Conservation (phyloP, 2,329 filamentous ascomycete genomes). For the Ascocoryne sarcoides region DNA sequence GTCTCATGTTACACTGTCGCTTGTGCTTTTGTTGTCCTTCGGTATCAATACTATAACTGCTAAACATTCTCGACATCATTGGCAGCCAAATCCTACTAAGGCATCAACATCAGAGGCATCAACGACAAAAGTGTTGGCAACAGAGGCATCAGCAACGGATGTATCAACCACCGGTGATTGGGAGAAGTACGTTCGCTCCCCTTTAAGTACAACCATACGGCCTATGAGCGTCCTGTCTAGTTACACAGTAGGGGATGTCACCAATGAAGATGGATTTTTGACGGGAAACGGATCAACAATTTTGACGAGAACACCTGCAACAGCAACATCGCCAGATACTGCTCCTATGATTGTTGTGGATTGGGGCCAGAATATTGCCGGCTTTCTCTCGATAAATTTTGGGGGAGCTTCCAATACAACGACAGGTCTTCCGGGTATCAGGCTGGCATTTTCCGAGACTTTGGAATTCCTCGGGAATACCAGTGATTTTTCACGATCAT, state of each 20-base stretch:
- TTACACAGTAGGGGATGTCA: slow-evolving; percentile 32
- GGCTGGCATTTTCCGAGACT: slow-evolving; percentile 41
- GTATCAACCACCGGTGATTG: slow-evolving; percentile 22
- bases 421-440: slow-evolving; percentile 34
- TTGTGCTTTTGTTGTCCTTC: too few species aligned
- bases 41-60: too few species aligned
- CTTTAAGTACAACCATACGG: slow-evolving; percentile 26
- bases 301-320: slow-evolving; percentile 20
- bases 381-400: slow-evolving; percentile 36
- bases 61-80: too few species aligned
- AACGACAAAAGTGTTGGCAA: too few species aligned
- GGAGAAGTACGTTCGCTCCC: slow-evolving; percentile 34
- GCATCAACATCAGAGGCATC: too few species aligned
- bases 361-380: slow-evolving; percentile 40
- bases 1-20: too few species aligned
- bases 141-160: too few species aligned
- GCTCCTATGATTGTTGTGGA: slow-evolving; percentile 37
- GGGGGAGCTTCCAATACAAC: slow-evolving; percentile 25
- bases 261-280: slow-evolving; percentile 31
- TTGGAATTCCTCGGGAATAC: slow-evolving; percentile 35
- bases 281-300: slow-evolving; percentile 26
- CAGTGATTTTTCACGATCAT: slow-evolving; percentile 41
- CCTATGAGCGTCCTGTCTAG: slow-evolving; percentile 28
- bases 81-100: too few species aligned
- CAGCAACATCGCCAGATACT: slow-evolving; percentile 4